phyloP scores from a whole-genome alignment of 352 stramenopile genomes.

The Elongisporangium anandrum region DNA sequence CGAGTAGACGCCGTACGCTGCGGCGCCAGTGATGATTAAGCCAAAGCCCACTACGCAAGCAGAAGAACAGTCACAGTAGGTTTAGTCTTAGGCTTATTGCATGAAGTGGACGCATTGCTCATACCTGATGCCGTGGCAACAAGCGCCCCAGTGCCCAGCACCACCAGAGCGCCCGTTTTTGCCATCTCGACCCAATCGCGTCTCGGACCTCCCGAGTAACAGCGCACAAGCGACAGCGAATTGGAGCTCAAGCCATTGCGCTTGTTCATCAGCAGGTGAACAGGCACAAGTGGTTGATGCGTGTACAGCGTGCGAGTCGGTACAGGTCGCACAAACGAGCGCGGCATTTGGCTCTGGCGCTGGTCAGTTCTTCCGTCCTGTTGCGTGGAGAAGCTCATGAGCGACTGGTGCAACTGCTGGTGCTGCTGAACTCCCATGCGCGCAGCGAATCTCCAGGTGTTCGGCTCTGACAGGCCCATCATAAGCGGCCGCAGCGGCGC shows the following conservation, averaged over 20 bases:
- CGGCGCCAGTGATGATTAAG: conserved; percentile 57
- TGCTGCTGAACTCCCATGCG: background rate
- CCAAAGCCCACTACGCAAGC: conserved; percentile 54
- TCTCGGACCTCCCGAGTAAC: background rate
- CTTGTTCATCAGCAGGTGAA: background rate
- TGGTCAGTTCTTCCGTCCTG: background rate
- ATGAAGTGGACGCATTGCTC: conserved; percentile 6
- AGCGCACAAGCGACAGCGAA: background rate
- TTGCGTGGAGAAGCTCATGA: background rate
- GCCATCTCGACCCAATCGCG: conserved; percentile 41
- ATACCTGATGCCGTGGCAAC: conserved; percentile 61
- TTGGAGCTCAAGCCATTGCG: background rate
- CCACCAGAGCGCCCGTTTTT: conserved; percentile 60
- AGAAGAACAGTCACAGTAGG: background rate
- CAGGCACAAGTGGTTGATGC: background rate
- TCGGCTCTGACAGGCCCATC: background rate
- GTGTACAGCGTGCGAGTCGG: background rate
- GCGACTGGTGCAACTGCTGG: background rate
- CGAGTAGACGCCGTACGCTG: conserved; percentile 67
- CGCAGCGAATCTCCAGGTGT: background rate
- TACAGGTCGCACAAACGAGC: background rate
- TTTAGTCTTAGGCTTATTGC: background rate
- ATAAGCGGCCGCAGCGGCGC: background rate
- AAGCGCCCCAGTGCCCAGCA: conserved; percentile 50
- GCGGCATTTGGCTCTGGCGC: background rate